These are phyloP conservation scores for Kodamaea derodonti DNA, from an alignment of 1,139 yeast genomes.

Conservation along the genomic window DNA sequence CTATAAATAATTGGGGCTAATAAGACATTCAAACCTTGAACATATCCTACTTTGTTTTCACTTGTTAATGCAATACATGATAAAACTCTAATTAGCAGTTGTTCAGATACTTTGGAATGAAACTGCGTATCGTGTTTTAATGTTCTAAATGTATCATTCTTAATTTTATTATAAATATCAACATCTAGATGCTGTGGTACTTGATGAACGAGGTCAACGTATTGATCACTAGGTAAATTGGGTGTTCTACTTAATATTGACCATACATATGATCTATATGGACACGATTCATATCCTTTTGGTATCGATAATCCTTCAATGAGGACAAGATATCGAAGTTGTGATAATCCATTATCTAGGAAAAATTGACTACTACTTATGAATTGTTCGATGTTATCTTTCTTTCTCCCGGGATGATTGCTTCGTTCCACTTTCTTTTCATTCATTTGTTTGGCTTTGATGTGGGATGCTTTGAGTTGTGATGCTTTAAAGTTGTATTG, in stretches of 20 bases:
- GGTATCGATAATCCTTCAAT: constrained; percentile 69
- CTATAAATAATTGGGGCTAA: constrained; percentile 82
- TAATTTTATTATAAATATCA: constrained; percentile 62
- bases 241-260: constrained; percentile 67
- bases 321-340: constrained; percentile 71
- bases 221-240: constrained; percentile 51
- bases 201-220: constrained; percentile 49
- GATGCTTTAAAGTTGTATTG: too few species aligned
- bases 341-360: constrained; percentile 68
- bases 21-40: constrained; percentile 87
- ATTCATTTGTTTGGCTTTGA: too few species aligned
- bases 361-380: constrained; percentile 60
- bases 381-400: constrained; percentile 65
- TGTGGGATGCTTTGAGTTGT: too few species aligned
- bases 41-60: constrained; percentile 51
- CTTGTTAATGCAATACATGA: constrained; percentile 64
- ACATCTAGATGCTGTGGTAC: constrained; percentile 49
- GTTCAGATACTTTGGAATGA: constrained; percentile 64
- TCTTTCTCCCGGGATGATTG: constrained; percentile 44
- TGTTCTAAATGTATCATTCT: constrained; percentile 85
- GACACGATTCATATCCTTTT: constrained; percentile 49
- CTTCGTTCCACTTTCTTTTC: constrained; percentile 6
- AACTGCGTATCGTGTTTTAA: constrained; percentile 71
- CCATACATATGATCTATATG: constrained; percentile 80
- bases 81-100: constrained; percentile 61